Conservation (phyloP, 202 grass and related monocot species). For the Brachypodium distachyon region DNA sequence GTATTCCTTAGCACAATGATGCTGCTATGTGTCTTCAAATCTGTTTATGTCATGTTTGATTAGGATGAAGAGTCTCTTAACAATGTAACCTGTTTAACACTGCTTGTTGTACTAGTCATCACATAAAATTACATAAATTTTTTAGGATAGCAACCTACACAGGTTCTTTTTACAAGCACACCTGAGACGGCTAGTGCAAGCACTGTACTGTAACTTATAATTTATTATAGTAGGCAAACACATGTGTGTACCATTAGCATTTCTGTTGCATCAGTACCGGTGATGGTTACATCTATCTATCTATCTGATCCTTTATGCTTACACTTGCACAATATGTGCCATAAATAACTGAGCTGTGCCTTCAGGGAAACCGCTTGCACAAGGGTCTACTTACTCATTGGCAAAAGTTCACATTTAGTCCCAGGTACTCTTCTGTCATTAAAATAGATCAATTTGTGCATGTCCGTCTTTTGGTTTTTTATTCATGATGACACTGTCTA, state of each 20-base stretch:
- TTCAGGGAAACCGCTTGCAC: slow-evolving; percentile 91
- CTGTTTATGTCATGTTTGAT: neutral
- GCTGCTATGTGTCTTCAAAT: neutral
- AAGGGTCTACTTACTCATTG: slow-evolving; percentile 92
- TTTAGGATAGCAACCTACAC: neutral
- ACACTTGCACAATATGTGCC: slow-evolving; percentile 3
- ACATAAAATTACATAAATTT: too few species aligned
- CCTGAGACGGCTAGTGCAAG: neutral
- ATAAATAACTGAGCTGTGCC: slow-evolving; percentile 20
- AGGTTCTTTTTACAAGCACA: neutral
- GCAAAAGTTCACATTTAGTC: slow-evolving; percentile 95
- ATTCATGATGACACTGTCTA: neutral
- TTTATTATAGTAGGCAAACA: neutral
- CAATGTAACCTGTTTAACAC: neutral
- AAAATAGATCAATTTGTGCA: neutral
- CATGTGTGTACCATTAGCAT: neutral
- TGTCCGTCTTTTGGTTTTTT: neutral
- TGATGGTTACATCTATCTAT: too few species aligned
- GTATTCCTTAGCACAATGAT: neutral
- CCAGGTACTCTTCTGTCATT: slow-evolving; percentile 54
- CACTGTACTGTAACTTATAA: slow-evolving; percentile 11
- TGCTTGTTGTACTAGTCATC: neutral
- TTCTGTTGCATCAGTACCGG: too few species aligned
- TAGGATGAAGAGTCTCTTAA: neutral
- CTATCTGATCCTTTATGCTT: slow-evolving; percentile 4